Evolutionary conservation across 1,284 basidiomycete genomes (phyloP), one percentile per base, ranked within the genome.

Genomic region (Ustilago shanxiensis): DNA sequence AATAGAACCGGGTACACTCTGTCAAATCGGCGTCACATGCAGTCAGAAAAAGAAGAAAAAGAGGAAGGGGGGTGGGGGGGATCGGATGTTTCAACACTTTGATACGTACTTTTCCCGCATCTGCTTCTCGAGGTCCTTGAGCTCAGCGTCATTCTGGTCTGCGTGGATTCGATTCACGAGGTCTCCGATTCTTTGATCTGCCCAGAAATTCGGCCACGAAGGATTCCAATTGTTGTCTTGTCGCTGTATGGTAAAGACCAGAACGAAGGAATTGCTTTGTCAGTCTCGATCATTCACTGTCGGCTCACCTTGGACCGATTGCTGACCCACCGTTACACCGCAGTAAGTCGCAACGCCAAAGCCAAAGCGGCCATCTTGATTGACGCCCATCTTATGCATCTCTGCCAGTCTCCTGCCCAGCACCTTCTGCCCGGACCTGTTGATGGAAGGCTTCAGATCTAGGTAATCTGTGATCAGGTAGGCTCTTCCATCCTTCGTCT

Each of bases 161-260:
- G 55, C 57, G 8, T 50, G 3, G 31, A 75, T 75, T 3, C 72
- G 58, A 2, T 52, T 60, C 0, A 75, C 61, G 14, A 75, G 56
- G 60, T 71, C 64, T 20, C 72, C 72, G 14, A 75, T 75, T 16
- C 72, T 39, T 47, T 60, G 64, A 29, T 75, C 64, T 1, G 56
- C 67, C 72, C 72, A 75, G 53, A 75, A 75, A 14, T 55, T 69
- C 1, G 61, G 52, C 72, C 72, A 75, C 1, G 72, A 75, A 20
- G 56, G 57, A n/a, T 63, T 70, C 72, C 72, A 71, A 18, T 47
- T 54, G n/a, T 75, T 75, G 53, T 75, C 61, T 60, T 75, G 72
- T 18, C 68, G 44, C 72, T 59, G 47, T 14, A 11, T 28, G 13
- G 31, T 5, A 11, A 33, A 33, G 44, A 13, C 64, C 26, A 41